phyloP scores from a whole-genome alignment of 108 stramenopile genomes.

The Schizochytrium sp. region DNA sequence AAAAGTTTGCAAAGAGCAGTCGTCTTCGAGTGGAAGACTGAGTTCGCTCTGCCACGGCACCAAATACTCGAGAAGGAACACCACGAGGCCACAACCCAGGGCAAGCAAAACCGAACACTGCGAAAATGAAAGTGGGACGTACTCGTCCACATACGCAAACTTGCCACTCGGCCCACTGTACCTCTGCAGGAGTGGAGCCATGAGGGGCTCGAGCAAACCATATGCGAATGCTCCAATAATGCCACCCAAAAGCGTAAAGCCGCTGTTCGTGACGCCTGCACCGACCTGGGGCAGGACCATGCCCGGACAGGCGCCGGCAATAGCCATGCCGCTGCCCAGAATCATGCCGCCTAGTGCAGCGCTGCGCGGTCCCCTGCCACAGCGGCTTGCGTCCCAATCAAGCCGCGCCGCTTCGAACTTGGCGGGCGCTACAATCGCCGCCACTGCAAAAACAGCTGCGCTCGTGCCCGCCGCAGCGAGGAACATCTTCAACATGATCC shows the following conservation, averaged over 20 bases:
- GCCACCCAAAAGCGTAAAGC: neutral
- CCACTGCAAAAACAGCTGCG: neutral
- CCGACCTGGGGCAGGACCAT: slow-evolving; percentile 21
- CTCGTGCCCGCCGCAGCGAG: neutral
- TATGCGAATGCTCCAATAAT: neutral
- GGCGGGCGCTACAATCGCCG: neutral
- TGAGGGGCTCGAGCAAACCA: neutral
- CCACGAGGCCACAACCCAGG: neutral
- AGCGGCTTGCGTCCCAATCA: neutral
- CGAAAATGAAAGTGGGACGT: neutral
- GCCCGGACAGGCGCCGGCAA: neutral
- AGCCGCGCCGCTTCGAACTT: neutral
- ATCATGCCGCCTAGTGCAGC: neutral
- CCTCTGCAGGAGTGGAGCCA: neutral
- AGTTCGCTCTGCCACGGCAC: neutral
- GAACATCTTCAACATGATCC: slow-evolving; percentile 21
- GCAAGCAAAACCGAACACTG: neutral
- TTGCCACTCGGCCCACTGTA: neutral
- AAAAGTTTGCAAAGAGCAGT: neutral
- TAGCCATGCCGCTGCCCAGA: neutral
- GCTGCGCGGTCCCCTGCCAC: neutral
- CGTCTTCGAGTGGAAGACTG: neutral
- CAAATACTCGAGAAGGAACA: neutral
- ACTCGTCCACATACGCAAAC: neutral
- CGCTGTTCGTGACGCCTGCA: neutral